Base-by-base conservation (phyloP, 2,329 filamentous ascomycete species). In the Phoma sp. region DNA sequence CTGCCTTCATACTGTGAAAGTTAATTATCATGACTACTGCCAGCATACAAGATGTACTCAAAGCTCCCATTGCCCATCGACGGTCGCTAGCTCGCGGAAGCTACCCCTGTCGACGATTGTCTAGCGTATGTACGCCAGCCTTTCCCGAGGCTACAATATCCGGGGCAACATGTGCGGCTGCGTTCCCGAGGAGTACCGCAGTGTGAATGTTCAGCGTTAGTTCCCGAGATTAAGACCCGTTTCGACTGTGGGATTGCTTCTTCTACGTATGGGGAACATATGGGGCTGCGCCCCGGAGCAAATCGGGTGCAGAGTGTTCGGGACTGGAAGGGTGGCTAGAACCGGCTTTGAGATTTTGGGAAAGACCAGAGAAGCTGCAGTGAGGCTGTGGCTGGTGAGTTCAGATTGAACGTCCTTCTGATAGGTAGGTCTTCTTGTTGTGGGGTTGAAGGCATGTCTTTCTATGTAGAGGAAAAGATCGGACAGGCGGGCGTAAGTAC, bases 41-140 rank as follows among this genome's bases (percentile, higher is more conserved):
- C 15, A 33, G 9, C 22, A 40, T 31, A 43, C 31, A 35, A 47
- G 22, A 51, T 57, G 52, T 51, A 55, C 38, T 55, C 38, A 43
- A 51, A 52, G 49, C 46, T 64, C 52, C 56, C 50, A 50, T 55
- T 51, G 37, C 35, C 51, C 44, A 43, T 55, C 8, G 29, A 43
- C 41, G 32, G 19, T 44, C 33, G 55, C 50, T 41, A 47, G 36
- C 25, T 33, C 51, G 55, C 54, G 55, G 58, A 51, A 65, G 59
- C 62, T 58, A 62, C 57, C 64, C 60, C 53, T 64, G 59, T 62
- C 55, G 19, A 49, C 46, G 46, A 51, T 66, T 62, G 58, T 64
- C 61, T 68, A 67, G 62, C 60, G 59, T 54, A 54, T 48, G 39
- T 40, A 41, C 52, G 32, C 38, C 46, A 46, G 46, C 53, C 61